Evolutionary conservation across 1,284 basidiomycete genomes (phyloP), one percentile per base, ranked within the genome.

Genomic region (Mycena citricolor): DNA sequence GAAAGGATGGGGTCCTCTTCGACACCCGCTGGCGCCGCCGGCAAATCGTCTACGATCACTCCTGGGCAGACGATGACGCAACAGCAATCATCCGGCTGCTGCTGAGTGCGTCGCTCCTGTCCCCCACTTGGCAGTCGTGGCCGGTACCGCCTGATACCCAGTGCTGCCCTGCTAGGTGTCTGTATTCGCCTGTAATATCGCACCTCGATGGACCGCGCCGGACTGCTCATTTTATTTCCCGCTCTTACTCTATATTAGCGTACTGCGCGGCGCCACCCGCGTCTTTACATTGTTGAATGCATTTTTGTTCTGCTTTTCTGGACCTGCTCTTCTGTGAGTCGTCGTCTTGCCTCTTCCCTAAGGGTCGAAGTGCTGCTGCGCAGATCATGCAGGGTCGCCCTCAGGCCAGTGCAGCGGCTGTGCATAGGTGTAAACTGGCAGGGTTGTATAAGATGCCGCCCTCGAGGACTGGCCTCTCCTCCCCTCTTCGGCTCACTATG

Each of bases 1-100:
- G 34, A 16, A 2, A 90, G 87, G 56, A 88, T 88, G 87, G 87
- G 86, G 17, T 81, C 87, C 32, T 81, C 81, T 14, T 76, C 86
- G 52, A 79, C 84, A 56, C 72, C 82, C 25, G 69, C 83, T 4
- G 84, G 83, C 21, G 76, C 81, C 32, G 81, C 79, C 51, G 46
- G 42, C 37, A 90, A 90, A 69, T 80, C 83, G 39, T 65, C 72
- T 28, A 74, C 79, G 39, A 77, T 86, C 52, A 82, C 81, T 39
- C 84, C 86, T 16, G 86, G 86, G 20, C 83, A 88, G 73, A 83
- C 74, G 49, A 83, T 90, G 42, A 79, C 85, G 64, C 83, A 85
- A 66, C 81, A 83, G 68, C 71, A 80, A 57, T 70, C 77, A 17
- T 78, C 83, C 39, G 81, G 86, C 39, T 91, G 89, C 72, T 92